These are phyloP conservation scores for Linanthus parryae DNA, from an alignment of 148 eudicot species.

Conservation along the genomic window DNA sequence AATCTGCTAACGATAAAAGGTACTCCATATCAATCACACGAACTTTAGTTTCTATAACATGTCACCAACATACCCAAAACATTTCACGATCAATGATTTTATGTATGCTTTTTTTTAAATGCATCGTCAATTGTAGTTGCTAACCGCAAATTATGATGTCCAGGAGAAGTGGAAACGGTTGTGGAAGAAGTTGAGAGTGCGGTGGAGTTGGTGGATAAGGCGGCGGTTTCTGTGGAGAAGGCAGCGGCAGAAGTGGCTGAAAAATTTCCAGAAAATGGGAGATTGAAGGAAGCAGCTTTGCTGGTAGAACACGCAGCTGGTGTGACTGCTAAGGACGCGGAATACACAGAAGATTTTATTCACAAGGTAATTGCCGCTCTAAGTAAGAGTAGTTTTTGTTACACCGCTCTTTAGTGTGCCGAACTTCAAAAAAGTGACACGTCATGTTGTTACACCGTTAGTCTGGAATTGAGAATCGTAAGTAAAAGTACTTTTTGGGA, in stretches of 20 bases:
- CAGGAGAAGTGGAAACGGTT: constrained; percentile 53
- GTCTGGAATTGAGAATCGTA: too few species aligned
- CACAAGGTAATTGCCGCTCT: constrained; percentile 36
- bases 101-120: background rate
- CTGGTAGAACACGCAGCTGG: constrained; percentile 41
- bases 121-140: background rate
- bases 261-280: constrained; percentile 37
- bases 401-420: background rate
- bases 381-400: background rate
- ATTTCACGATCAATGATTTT: background rate
- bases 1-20: constrained; percentile 50
- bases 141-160: background rate
- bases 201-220: constrained; percentile 70
- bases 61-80: background rate
- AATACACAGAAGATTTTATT: constrained; percentile 32
- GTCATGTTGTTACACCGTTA: too few species aligned
- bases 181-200: constrained; percentile 54
- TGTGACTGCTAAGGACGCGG: constrained; percentile 48
- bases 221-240: constrained; percentile 53
- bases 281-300: constrained; percentile 52
- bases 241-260: constrained; percentile 47
- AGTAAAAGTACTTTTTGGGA: too few species aligned
- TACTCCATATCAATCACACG: background rate
- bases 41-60: background rate
- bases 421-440: too few species aligned